Conservation (phyloP, 2,329 filamentous ascomycete species). For the Penicillium palitans region DNA sequence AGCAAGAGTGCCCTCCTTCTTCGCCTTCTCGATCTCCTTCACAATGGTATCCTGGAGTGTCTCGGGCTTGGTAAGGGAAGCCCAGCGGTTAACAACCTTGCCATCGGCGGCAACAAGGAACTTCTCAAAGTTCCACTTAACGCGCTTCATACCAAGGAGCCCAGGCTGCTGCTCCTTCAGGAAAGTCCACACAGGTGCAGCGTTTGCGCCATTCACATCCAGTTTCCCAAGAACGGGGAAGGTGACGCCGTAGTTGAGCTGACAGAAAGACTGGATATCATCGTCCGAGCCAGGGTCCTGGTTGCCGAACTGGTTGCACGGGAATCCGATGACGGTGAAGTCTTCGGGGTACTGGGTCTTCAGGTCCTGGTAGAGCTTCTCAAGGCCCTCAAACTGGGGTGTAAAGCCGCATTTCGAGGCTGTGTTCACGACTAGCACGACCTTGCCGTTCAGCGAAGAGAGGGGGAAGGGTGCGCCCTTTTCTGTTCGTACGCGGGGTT, state of each 20-base stretch:
- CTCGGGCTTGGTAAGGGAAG: conserved; percentile 84
- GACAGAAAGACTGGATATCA: conserved; percentile 81
- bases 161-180: conserved; percentile 72
- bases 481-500: conserved; percentile 50
- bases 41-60: conserved; percentile 72
- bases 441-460: conserved; percentile 77
- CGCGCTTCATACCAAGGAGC: conserved; percentile 78
- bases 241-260: conserved; percentile 87
- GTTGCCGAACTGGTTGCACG: conserved; percentile 93
- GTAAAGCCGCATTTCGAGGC: conserved; percentile 99
- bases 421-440: conserved; percentile 94
- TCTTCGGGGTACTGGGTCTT: conserved; percentile 68
- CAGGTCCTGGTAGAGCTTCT: conserved; percentile 82
- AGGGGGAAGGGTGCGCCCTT: conserved; percentile 72
- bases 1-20: conserved; percentile 39
- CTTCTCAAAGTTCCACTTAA: conserved; percentile 99
- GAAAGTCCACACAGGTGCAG: conserved; percentile 78
- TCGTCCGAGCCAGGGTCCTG: conserved; percentile 86
- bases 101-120: conserved; percentile 87
- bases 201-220: conserved; percentile 85
- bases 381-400: conserved; percentile 86
- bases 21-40: conserved; percentile 66
- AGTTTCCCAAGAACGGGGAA: conserved; percentile 92
- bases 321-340: conserved; percentile 90
- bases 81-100: conserved; percentile 81